Evolutionary conservation across 2,329 filamentous ascomycete species (phyloP), one percentile per base, ranked within the genome.

Genomic region (Penicillium sp.): DNA sequence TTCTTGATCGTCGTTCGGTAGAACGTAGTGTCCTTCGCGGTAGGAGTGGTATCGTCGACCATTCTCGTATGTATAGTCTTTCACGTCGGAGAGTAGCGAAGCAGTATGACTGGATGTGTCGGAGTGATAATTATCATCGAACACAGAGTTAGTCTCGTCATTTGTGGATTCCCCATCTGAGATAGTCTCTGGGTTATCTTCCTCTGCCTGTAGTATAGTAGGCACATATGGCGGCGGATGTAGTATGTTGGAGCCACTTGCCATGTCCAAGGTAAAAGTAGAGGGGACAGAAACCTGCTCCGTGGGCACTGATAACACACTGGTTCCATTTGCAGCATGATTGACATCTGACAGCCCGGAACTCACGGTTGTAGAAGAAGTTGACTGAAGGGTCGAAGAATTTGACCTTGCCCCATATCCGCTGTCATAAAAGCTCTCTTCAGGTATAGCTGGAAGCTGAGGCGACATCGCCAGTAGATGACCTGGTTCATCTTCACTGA

Each of bases 1-100:
- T 55, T 74, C 72, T 47, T 59, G 62, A 14, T 71, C 64, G 35
- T 73, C 72, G 42, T 75, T 73, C 9, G 72, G 72, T 31, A 73
- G 63, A 5, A 66, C 59, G 31, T 74, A 74, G 26, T 60, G 64
- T 12, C 68, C 68, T 26, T 65, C 59, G 4, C 64, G 64, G 46
- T 66, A 64, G 51, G 64, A 64, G 33, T 69, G 67, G 40, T 69
- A 69, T 20, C 67, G 61, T 22, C 68, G 65, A 7, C 67, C 66
- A 49, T 70, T 66, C 44, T 66, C 63, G 33, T 66, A 66, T 2
- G 57, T 42, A 29, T 60, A 64, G 48, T 63, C 56, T 44, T 65
- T 60, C 18, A 64, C 62, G 25, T 62, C 56, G 3, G 63, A 66
- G 6, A 66, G 53, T 7, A 66, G 37, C 2, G 63, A 66, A 1